Base-by-base conservation (phyloP, 305 asterid species). In the Stenogyne calaminthoides region DNA sequence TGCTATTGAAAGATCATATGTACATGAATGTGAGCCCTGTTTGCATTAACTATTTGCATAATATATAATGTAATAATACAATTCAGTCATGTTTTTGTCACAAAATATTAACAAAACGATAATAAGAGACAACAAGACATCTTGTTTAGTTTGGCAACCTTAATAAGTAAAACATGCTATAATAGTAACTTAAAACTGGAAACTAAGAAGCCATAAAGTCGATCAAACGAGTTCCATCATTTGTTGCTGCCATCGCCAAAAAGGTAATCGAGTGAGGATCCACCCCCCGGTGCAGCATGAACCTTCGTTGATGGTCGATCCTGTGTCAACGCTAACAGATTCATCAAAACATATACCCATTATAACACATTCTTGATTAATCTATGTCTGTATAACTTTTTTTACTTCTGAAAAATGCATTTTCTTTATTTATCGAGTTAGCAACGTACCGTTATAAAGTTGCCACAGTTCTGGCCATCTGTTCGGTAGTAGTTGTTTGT, bases 221-320 rank as follows among this genome's bases (percentile, higher is more conserved):
- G 4, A 1, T 29, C 34, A 29, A 3, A 1, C 5, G 36, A 32
- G 36, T 32, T 14, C 57, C 36, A 61, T 80, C 67, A 75, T 55
- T 86, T 83, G 59, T 76, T 81, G 77, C 84, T 80, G 76, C 84
- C 88, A 49, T 76, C 85, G 32, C 95, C 87, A 72, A 91, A 91
- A 10, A 88, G 84, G 81, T 91, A 89, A 36, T 77, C 84, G 14
- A 89, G 79, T 54, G 89, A 84, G 64, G 97, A 88, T 69, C 83
- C 84, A n/a, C 96, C 96, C 0, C 96, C 96, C 2, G 96, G 94
- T 7, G 92, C 92, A 19, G 97, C 96, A 58, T 87, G 92, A 47
- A 91, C 96, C 85, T 89, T 91, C 3, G 97, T 91, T 7, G 89
- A 84, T 40, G 91, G 96, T 18, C 91, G 87, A 55, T 89, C 93